Percentiles rank a stretch among this genome's conserved stretches.
These are phyloP conservation scores for Tulasnella sp. DNA, from an alignment of 768 basidiomycete species.

Conservation along the genomic window DNA sequence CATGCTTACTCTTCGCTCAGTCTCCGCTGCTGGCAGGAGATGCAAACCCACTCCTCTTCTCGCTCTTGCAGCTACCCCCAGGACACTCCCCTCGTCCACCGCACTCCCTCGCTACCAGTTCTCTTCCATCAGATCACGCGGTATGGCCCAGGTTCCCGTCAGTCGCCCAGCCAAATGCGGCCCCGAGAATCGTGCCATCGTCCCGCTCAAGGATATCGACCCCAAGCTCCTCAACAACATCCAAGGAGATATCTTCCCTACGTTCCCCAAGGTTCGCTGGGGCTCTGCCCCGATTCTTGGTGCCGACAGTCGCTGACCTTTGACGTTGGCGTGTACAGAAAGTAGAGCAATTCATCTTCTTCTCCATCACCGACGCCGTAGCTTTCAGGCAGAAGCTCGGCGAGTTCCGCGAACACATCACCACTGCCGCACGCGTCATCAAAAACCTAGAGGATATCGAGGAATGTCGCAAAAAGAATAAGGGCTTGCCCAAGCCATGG, in stretches of 20 bases:
- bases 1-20: not conserved
- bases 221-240: not conserved
- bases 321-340: not conserved
- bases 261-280: conserved; percentile 21
- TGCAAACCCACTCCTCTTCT: not conserved
- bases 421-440: conserved; percentile 17
- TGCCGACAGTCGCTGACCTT: not conserved
- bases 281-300: not conserved
- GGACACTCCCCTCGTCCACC: not conserved
- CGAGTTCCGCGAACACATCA: conserved; percentile 19
- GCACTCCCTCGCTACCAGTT: not conserved
- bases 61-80: not conserved
- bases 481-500: conserved; percentile 3
- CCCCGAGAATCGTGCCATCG: not conserved
- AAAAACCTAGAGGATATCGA: conserved; percentile 7
- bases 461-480: not conserved
- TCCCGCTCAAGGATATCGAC: not conserved
- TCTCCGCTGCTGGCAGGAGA: not conserved
- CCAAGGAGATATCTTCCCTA: conserved; percentile 21
- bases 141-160: not conserved
- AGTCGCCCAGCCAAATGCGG: not conserved
- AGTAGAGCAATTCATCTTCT: conserved; percentile 27
- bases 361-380: conserved; percentile 14
- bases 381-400: conserved; percentile 16
- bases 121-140: not conserved